A percentile compares a stretch with the other conserved stretches of the same genome.
Evolutionary conservation across 2,329 filamentous ascomycete species (phyloP).

Genomic region (Colletotrichum neosansevieriae): DNA sequence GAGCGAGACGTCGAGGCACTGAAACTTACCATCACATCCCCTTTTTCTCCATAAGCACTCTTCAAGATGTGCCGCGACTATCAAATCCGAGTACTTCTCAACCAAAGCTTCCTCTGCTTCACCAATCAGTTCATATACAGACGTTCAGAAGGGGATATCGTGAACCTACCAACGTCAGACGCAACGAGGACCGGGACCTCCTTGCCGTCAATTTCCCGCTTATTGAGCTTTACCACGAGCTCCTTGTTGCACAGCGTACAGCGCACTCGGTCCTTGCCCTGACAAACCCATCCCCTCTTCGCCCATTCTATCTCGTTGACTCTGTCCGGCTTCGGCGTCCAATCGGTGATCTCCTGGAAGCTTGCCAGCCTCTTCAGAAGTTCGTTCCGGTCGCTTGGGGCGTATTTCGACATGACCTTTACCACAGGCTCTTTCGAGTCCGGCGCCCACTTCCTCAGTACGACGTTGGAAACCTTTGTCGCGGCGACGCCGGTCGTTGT

Average conservation of each 20-base stretch:
- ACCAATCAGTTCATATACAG: slow-evolving; percentile 31
- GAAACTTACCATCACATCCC: slow-evolving; percentile 81
- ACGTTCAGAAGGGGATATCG: slow-evolving; percentile 3
- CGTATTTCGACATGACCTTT: slow-evolving; percentile 69
- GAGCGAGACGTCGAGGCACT: not conserved
- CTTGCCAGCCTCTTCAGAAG: slow-evolving; percentile 86
- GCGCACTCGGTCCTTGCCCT: slow-evolving; percentile 83
- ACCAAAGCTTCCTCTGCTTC: slow-evolving; percentile 73
- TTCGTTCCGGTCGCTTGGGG: slow-evolving; percentile 85
- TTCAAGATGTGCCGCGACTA: slow-evolving; percentile 81
- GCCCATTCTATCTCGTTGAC: slow-evolving; percentile 96
- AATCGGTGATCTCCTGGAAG: slow-evolving; percentile 90
- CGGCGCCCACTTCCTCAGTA: slow-evolving; percentile 56
- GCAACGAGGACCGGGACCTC: slow-evolving; percentile 66
- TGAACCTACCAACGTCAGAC: slow-evolving; percentile 66
- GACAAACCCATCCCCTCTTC: slow-evolving; percentile 90
- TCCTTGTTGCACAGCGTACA: slow-evolving; percentile 89
- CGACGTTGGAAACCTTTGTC: slow-evolving; percentile 56
- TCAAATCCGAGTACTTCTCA: slow-evolving; percentile 79
- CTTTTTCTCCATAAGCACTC: slow-evolving; percentile 88
- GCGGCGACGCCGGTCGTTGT: slow-evolving; percentile 25
- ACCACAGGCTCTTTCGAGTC: slow-evolving; percentile 44
- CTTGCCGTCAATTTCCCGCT: slow-evolving; percentile 67
- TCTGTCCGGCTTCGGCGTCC: slow-evolving; percentile 89
- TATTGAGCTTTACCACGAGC: slow-evolving; percentile 82